Evolutionary conservation across 1,284 basidiomycete genomes (phyloP).

Genomic region (Psilocybe mexicana): DNA sequence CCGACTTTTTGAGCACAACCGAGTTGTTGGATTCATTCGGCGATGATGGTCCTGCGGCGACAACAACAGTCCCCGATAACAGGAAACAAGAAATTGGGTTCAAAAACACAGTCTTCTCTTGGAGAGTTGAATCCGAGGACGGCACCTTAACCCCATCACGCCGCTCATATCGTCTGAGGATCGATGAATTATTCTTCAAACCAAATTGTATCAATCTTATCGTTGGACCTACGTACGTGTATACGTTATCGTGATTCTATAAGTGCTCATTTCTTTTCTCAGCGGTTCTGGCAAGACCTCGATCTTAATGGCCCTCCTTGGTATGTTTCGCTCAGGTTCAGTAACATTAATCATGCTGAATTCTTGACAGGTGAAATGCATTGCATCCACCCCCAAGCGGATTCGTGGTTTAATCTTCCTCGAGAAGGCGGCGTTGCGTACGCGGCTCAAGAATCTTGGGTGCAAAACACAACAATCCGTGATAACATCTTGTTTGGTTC

Average conservation of each 20-base stretch:
- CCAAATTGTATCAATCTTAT: constrained; percentile 4
- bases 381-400: constrained; percentile 48
- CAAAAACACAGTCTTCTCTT: constrained; percentile 38
- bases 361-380: constrained; percentile 53
- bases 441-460: constrained; percentile 80
- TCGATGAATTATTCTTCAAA: constrained; percentile 24
- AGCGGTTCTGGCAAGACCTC: constrained; percentile 9
- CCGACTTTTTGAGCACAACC: constrained; percentile 49
- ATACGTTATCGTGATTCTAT: neutral
- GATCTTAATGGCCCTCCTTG: constrained; percentile 4
- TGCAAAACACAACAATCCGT: constrained; percentile 46
- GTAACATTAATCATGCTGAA: too few relatives aligned
- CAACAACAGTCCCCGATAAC: neutral
- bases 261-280: neutral
- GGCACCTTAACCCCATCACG: constrained; percentile 20
- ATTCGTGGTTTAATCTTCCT: constrained; percentile 68
- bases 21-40: constrained; percentile 53
- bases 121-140: constrained; percentile 39
- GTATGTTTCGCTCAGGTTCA: neutral
- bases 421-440: constrained; percentile 68
- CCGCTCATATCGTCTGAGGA: constrained; percentile 37
- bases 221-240: constrained; percentile 5
- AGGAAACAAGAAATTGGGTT: constrained; percentile 19
- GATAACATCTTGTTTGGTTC: constrained; percentile 59
- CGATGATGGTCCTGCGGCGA: constrained; percentile 18